phyloP scores from a whole-genome alignment of 164 flowering plant species.

The Macadamia tetraphylla region DNA sequence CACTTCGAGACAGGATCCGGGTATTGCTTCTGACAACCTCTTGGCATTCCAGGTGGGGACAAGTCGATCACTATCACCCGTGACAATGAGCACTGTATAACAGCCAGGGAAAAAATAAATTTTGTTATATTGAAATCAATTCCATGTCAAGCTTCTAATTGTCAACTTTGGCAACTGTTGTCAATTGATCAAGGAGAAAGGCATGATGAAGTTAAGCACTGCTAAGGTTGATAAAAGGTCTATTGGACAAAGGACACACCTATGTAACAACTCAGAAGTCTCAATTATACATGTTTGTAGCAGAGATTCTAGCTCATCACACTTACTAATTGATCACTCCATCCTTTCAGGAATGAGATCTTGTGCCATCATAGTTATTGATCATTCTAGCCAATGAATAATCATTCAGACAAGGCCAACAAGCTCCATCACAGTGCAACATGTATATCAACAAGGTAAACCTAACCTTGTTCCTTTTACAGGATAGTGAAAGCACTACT shows the following conservation, averaged over 20 bases:
- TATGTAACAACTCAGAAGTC: no score
- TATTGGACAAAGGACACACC: neutral
- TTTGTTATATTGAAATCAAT: neutral
- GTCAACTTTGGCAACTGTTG: neutral
- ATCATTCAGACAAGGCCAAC: no score
- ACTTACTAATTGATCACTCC: no score
- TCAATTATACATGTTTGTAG: no score
- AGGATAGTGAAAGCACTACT: no score
- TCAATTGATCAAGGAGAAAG: neutral
- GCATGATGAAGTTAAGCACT: neutral
- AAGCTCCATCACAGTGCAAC: no score
- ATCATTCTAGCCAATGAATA: no score
- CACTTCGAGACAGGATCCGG: constrained; percentile 57
- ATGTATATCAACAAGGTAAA: no score
- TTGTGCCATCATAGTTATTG: no score
- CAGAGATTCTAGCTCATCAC: no score
- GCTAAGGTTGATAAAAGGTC: neutral
- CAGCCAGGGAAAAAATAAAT: neutral
- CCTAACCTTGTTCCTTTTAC: no score
- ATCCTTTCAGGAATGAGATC: no score
- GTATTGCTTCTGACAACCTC: constrained; percentile 64
- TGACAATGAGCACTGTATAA: constrained; percentile 63
- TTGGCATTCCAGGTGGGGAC: constrained; percentile 90
- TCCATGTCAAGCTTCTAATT: neutral
- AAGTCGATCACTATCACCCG: constrained; percentile 79